Evolutionary conservation across 192 early-diverging fungal species (phyloP), one percentile per base, ranked within the genome.

Genomic region (Geosiphon pyriformis): DNA sequence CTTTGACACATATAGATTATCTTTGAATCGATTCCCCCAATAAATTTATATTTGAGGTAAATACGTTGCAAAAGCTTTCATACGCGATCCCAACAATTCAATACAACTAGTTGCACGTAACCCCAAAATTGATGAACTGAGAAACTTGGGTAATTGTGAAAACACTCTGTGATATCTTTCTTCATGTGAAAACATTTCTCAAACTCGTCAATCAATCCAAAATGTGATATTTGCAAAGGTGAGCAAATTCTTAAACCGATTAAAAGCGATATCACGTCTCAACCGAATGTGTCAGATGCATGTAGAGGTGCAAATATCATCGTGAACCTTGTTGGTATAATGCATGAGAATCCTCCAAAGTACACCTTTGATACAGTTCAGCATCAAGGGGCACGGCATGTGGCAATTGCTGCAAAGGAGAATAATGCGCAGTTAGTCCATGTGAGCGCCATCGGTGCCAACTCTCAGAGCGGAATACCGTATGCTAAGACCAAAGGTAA

Each of bases 281-380:
- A 26, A 42, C 32, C 32, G 18, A 46, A 58, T 22, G 12, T 74
- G 8, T 51, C 42, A 23, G 33, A 65, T 31, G 46, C 72, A n/a
- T 65, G 62, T 46, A 29, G 70, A 46, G 72, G 47, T 0, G 69
- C 72, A 0, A 59, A 25, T 4, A 6, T 74, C n/a, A 33, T 74
- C 1, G 30, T 74, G n/a, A 74, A 74, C 26, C 29, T 74, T n/a
- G 72, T 74, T 42, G 72, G 72, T 18, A 74, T 74, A 26, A 74
- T 74, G 72, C 63, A 74, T 59, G 70, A 74, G 49, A 35, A 27
- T 22, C 65, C 64, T 25, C 55, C 61, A 34, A 67, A 22, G 6
- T 74, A 70, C 57, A 74, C 72, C 18, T 74, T 74, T 46, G 72
- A 74, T 32, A 48, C 33, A 33, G 61, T 71, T 61, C 72, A 74